These are phyloP conservation scores for Stagonosporopsis cucurbitacearum DNA, from an alignment of 2,329 filamentous ascomycete species.

Conservation along the genomic window DNA sequence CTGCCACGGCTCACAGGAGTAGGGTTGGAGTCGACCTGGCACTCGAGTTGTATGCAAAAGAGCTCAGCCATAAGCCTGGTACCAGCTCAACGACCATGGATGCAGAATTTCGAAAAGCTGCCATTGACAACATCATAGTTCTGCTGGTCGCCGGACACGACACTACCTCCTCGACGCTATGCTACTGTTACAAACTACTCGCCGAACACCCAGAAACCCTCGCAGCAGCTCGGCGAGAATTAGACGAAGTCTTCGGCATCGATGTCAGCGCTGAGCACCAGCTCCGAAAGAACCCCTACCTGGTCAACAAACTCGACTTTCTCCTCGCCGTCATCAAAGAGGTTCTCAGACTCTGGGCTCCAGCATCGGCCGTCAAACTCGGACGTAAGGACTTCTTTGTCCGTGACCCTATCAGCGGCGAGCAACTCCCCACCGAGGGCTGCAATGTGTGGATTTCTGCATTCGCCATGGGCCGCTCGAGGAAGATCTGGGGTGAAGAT, in stretches of 20 bases:
- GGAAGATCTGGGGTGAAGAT: constrained; percentile 26
- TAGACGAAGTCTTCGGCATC: constrained; percentile 40
- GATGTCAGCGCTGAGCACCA: constrained; percentile 18
- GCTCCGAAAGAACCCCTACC: constrained; percentile 29
- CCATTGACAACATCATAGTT: constrained; percentile 30
- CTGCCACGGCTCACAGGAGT: not conserved
- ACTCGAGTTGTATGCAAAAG: not conserved
- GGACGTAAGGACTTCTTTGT: constrained; percentile 23
- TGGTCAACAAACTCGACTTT: constrained; percentile 41
- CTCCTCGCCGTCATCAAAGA: constrained; percentile 47
- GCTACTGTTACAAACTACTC: constrained; percentile 39
- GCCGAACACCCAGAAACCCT: constrained; percentile 32
- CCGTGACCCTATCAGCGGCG: constrained; percentile 27
- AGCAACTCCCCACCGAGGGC: constrained; percentile 27
- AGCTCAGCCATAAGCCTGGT: not conserved
- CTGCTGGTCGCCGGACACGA: constrained; percentile 47
- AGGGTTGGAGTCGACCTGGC: constrained; percentile 1
- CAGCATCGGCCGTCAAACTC: constrained; percentile 39
- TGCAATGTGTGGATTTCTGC: constrained; percentile 25
- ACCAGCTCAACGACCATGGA: constrained; percentile 28
- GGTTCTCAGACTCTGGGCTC: constrained; percentile 41
- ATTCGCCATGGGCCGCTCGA: constrained; percentile 24
- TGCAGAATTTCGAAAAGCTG: constrained; percentile 29
- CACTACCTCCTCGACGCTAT: constrained; percentile 43
- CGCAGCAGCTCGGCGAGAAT: constrained; percentile 33